These are phyloP conservation scores for Colletotrichum acutatum DNA, from an alignment of 2,329 filamentous ascomycete species.

Conservation along the genomic window DNA sequence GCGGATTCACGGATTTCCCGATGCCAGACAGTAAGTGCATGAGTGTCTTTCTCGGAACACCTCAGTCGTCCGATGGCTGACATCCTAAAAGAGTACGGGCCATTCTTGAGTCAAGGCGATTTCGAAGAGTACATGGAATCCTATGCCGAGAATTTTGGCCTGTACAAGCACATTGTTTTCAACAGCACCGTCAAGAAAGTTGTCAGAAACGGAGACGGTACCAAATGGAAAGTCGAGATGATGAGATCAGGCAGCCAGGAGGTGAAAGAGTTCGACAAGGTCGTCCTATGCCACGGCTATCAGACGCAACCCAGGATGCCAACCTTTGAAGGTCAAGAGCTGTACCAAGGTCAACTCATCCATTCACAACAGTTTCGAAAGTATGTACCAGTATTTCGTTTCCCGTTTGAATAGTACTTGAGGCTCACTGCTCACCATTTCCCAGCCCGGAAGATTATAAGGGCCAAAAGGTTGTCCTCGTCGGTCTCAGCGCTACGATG, in stretches of 20 bases:
- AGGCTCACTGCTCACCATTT: conserved; percentile 15
- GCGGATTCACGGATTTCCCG: conserved; percentile 53
- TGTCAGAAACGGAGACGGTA: conserved; percentile 40
- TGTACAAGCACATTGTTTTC: conserved; percentile 48
- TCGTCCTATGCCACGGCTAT: conserved; percentile 48
- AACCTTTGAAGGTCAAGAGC: conserved; percentile 46
- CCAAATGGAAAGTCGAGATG: conserved; percentile 47
- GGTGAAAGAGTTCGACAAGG: conserved; percentile 49
- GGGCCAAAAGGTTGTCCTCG: conserved; percentile 54
- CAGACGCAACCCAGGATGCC: conserved; percentile 50
- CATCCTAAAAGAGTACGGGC: conserved; percentile 40
- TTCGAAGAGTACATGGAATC: conserved; percentile 52
- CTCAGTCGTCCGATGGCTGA: background rate
- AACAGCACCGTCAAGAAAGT: conserved; percentile 45
- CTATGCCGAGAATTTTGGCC: conserved; percentile 53
- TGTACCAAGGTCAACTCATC: conserved; percentile 51
- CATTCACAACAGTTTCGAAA: conserved; percentile 51
- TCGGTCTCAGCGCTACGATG: conserved; percentile 54
- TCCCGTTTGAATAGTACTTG: background rate
- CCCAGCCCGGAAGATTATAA: conserved; percentile 47
- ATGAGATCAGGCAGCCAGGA: conserved; percentile 39
- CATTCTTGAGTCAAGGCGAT: conserved; percentile 39
- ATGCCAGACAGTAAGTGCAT: conserved; percentile 50
- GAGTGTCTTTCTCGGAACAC: background rate
- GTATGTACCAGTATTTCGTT: conserved; percentile 35